Evolutionary conservation across 371 early-diverging fungal species (phyloP), one percentile per base, ranked within the genome.

Genomic region (Circinella minor): DNA sequence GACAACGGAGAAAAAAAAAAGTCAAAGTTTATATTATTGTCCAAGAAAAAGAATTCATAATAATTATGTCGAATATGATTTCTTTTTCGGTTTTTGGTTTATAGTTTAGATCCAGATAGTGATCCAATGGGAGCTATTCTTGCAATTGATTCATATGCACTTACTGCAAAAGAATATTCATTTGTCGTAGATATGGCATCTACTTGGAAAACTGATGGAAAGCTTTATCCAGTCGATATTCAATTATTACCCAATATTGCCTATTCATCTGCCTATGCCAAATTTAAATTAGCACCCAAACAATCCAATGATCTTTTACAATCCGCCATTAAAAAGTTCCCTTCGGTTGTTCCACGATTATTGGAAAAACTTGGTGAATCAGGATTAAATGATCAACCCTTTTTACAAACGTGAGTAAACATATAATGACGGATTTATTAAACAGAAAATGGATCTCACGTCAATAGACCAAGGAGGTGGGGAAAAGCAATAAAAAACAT

Each of bases 71-170:
- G 27, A 27, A 27, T 27, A 27, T 27, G 27, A 1, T 27, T 27
- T 10, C 37, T 36, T 34, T 49, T 36, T 13, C 14, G 14, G 18
- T 43, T 20, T 46, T 46, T 59, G 27, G 15, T 18, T 57, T 39
- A 27, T 55, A 90, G 91, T 65, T 78, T 96, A 60, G 94, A 94
- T 72, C 94, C 94, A 0, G 81, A 74, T 9, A 76, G 75, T 11
- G 97, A 97, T 69, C 94, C 96, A 10, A 73, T 94, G 1, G 90
- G 94, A 4, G 86, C 90, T 1, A 73, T 94, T 37, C 77, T 93
- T 62, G 84, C 88, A n/a, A 85, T 96, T 69, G 97, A 97, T 70
- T 92, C 90, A 66, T 89, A 90, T 71, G 95, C 96, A 3, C 71
- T 96, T 43, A 91, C 91, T 74, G 86, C 92, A n/a, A 82, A 83